These are phyloP conservation scores for Hypoxylon perforatum DNA, from an alignment of 495 filamentous ascomycete species.

Conservation along the genomic window DNA sequence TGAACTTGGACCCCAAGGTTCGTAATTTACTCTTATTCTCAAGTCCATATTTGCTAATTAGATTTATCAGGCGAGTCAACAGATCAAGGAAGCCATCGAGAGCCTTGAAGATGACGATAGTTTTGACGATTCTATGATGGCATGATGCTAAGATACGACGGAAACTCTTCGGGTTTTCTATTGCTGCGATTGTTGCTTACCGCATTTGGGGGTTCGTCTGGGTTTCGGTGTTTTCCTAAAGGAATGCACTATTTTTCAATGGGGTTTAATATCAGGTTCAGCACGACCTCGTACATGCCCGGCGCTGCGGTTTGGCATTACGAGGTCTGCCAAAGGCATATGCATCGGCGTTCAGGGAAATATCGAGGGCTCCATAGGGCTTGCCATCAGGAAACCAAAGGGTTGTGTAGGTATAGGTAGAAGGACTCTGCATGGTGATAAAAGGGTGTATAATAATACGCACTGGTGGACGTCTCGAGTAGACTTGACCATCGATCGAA, in stretches of 20 bases:
- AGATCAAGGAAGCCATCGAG: constrained; percentile 95
- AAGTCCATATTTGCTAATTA: constrained; percentile 12
- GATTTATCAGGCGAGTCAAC: constrained; percentile 76
- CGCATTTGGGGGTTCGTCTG: constrained; percentile 24
- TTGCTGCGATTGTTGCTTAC: constrained; percentile 19
- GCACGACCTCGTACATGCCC: constrained; percentile 14
- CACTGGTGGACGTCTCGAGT: constrained; percentile 17
- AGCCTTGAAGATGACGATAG: constrained; percentile 86
- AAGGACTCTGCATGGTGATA: constrained; percentile 31
- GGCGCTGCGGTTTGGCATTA: constrained; percentile 16
- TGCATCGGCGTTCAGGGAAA: constrained; percentile 40
- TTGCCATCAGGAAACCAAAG: constrained; percentile 21
- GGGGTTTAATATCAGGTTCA: constrained; percentile 16
- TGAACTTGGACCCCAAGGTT: constrained; percentile 97
- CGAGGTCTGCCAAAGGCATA: constrained; percentile 33
- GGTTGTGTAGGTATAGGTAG: constrained; percentile 40
- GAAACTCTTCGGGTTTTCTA: constrained; percentile 24
- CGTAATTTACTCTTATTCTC: neutral
- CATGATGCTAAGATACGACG: constrained; percentile 40
- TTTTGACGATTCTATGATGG: constrained; percentile 73
- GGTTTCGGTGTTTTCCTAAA: constrained; percentile 21
- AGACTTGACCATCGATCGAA: constrained; percentile 5
- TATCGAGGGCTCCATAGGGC: constrained; percentile 15
- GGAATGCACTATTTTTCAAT: constrained; percentile 18
- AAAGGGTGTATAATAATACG: constrained; percentile 39